Percentiles rank a stretch among this genome's conserved stretches.
phyloP scores from a whole-genome alignment of 1,284 basidiomycete species.

The Marasmius sp. region DNA sequence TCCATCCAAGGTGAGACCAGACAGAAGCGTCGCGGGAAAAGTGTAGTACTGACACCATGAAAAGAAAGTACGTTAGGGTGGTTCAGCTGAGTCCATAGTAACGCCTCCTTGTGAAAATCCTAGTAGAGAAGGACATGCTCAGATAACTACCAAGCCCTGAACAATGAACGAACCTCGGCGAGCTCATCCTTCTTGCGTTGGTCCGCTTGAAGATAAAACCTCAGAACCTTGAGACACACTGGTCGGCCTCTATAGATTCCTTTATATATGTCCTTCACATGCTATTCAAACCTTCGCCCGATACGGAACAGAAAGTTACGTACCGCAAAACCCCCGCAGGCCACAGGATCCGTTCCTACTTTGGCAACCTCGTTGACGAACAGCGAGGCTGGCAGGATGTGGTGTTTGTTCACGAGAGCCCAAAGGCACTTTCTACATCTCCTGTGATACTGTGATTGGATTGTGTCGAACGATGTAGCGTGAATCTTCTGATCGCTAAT shows the following conservation, averaged over 20 bases:
- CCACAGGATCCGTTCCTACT: not conserved
- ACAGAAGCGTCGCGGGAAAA: conserved; percentile 8
- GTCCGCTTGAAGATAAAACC: conserved; percentile 4
- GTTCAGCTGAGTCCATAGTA: conserved; percentile 12
- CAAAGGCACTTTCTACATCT: not conserved
- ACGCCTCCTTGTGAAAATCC: conserved; percentile 12
- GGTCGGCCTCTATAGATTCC: not conserved
- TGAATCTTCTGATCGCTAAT: too few relatives aligned
- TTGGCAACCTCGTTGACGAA: not conserved
- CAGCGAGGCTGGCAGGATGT: not conserved
- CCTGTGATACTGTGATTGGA: not conserved
- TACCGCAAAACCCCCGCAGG: not conserved
- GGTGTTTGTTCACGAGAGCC: not conserved
- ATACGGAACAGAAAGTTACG: too few relatives aligned
- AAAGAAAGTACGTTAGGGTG: conserved; percentile 14
- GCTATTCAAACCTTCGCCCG: not conserved
- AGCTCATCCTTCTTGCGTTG: not conserved
- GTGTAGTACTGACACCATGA: conserved; percentile 7
- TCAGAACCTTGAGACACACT: conserved; percentile 14
- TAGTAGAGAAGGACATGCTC: too few relatives aligned
- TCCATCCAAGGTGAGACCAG: conserved; percentile 14
- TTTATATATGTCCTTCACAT: conserved; percentile 9
- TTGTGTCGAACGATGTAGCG: too few relatives aligned
- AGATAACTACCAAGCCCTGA: too few relatives aligned
- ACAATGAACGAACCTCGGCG: conserved; percentile 1